These are phyloP conservation scores for Trichoderma polysporum DNA, from an alignment of 2,329 filamentous ascomycete genomes.

Conservation along the genomic window DNA sequence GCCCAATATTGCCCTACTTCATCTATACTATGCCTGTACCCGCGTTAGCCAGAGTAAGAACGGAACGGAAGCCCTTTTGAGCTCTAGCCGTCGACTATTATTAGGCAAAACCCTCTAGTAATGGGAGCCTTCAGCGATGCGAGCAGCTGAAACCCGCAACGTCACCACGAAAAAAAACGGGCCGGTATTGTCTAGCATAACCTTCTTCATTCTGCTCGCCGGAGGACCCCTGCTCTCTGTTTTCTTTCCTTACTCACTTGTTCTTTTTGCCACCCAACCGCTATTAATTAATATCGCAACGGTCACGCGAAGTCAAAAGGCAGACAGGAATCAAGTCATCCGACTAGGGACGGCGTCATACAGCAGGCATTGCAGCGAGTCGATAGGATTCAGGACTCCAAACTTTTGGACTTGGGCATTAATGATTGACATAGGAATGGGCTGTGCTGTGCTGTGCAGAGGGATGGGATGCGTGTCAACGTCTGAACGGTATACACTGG, in stretches of 20 bases:
- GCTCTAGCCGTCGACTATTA: not conserved
- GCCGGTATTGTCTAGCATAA: not conserved
- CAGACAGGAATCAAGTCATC: not conserved
- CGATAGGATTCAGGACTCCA: not conserved
- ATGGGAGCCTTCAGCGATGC: not conserved
- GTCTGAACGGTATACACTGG: not conserved
- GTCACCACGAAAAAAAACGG: not conserved
- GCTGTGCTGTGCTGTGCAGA: not conserved
- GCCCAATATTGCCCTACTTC: not conserved
- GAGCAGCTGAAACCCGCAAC: not conserved
- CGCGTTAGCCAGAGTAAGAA: not conserved
- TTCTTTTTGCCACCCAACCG: not conserved
- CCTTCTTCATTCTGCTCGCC: not conserved
- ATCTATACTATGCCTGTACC: not conserved
- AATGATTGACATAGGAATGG: not conserved
- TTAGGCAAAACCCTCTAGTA: not conserved
- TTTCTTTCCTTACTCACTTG: not conserved
- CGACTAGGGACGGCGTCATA: constrained; percentile 5
- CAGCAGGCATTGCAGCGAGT: not conserved
- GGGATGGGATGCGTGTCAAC: not conserved
- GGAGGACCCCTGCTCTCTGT: not conserved
- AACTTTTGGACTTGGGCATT: not conserved
- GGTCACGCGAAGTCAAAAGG: constrained; percentile 1
- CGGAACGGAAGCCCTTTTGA: not conserved
- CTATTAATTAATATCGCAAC: not conserved